Evolutionary conservation across 192 early-diverging fungal genomes (phyloP), one percentile per base, ranked within the genome.

Genomic region (Umbelopsis sp.): DNA sequence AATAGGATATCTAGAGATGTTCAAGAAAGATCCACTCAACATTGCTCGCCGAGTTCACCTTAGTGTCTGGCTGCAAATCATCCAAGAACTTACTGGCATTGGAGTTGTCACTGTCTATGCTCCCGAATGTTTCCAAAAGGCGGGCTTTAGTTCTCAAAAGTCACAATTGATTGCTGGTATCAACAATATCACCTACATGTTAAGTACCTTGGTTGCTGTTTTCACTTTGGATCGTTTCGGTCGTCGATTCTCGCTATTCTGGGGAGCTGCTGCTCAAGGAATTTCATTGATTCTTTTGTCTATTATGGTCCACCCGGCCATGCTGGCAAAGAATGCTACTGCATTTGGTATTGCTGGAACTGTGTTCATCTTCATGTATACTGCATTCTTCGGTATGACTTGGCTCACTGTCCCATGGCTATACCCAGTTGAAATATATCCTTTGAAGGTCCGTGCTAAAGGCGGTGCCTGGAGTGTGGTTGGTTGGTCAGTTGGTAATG

Each of bases 361-460:
- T 6, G 64, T 76, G 3, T 76, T 76, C 44, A 71, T 61, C 35
- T 76, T 76, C 22, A 10, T 80, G 16, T 89, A 87, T 66, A 71
- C 80, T 20, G 64, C 85, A 27, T 67, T 53, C 77, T 89, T 89
- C 58, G 79, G 83, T 16, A 77, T 83, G 69, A 89, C 88, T 41
- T 90, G 89, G 89, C 84, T 89, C 3, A 84, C 89, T 49, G 82
- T 91, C 22, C 87, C 85, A 49, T 90, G 89, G 89, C 78, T 86
- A 9, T 91, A 91, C 77, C 89, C 89, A 68, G 78, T 84, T 67
- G 87, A 89, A 69, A 88, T 89, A 74, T 89, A 84, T 77, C 89
- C 89, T 30, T 80, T 91, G 30, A 84, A 88, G 47, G 74, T 89
- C 12, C 79, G 89, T 53, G 78, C 82, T 41, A 89, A 90, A 74